phyloP scores from a whole-genome alignment of 78 protist species.

The Thecamonas trahens region DNA sequence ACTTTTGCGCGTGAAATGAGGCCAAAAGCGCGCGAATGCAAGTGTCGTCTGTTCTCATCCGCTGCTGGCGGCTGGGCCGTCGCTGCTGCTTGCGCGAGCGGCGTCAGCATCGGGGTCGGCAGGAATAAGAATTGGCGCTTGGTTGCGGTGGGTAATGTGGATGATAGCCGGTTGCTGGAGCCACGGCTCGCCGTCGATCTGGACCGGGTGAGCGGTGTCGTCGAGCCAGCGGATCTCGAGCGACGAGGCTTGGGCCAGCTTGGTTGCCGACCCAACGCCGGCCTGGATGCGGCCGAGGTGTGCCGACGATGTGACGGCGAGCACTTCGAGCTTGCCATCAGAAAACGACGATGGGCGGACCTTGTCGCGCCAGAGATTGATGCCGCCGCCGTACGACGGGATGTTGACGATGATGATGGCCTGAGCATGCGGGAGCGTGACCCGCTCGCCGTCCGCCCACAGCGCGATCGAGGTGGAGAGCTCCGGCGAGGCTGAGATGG shows the following conservation, averaged over 20 bases:
- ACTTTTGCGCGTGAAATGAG: too few relatives aligned
- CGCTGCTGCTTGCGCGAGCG: too few relatives aligned
- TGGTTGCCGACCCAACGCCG: too few relatives aligned
- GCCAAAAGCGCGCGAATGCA: too few relatives aligned
- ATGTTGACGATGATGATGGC: slow-evolving; percentile 11
- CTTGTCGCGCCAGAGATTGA: slow-evolving; percentile 20
- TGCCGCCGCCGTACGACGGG: slow-evolving; percentile 31
- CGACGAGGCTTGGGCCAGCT: not conserved
- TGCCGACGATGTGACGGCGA: slow-evolving; percentile 10
- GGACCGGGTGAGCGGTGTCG: slow-evolving; percentile 17
- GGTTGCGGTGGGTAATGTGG: not conserved
- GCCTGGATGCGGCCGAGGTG: slow-evolving; percentile 6
- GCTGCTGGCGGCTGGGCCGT: too few relatives aligned
- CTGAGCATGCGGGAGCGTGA: not conserved
- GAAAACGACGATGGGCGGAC: not conserved
- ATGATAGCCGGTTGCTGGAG: slow-evolving; percentile 10
- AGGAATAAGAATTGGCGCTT: not conserved
- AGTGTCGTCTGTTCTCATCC: too few relatives aligned
- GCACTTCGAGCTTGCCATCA: slow-evolving; percentile 17
- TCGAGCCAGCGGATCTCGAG: not conserved
- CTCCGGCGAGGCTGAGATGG: slow-evolving; percentile 21
- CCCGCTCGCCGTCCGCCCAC: slow-evolving; percentile 1
- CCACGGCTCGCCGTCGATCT: slow-evolving; percentile 52
- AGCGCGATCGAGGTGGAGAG: not conserved
- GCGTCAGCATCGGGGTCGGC: too few relatives aligned